Percentiles rank a stretch among this genome's conserved stretches.
Conservation (phyloP, 305 asterid genomes). For the Plantago coronopus region DNA sequence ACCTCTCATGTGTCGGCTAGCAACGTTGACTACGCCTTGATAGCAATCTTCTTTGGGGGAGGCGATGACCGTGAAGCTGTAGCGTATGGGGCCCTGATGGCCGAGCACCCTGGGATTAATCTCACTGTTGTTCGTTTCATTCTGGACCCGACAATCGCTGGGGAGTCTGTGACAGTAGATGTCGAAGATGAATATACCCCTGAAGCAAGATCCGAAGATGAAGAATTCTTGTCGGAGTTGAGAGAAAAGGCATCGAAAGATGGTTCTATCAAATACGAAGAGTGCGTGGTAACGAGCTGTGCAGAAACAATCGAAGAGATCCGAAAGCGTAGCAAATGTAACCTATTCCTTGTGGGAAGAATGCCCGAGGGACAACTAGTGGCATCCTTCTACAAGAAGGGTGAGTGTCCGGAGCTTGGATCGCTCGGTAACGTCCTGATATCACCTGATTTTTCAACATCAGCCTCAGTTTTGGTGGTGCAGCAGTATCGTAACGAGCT, state of each 20-base stretch:
- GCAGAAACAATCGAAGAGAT: slow-evolving; percentile 36
- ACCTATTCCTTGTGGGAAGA: slow-evolving; percentile 65
- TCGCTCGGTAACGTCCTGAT: slow-evolving; percentile 60
- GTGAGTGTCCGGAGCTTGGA: slow-evolving; percentile 81
- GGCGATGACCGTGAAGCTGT: slow-evolving; percentile 77
- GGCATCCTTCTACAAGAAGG: slow-evolving; percentile 37
- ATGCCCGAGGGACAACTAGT: slow-evolving; percentile 64
- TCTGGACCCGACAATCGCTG: slow-evolving; percentile 38
- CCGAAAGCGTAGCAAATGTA: slow-evolving; percentile 35
- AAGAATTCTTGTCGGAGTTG: slow-evolving; percentile 41
- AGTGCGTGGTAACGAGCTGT: slow-evolving; percentile 32
- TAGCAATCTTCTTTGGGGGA: slow-evolving; percentile 74
- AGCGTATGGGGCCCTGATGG: slow-evolving; percentile 69
- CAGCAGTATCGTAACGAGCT: slow-evolving; percentile 62
- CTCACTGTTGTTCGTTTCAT: slow-evolving; percentile 42
- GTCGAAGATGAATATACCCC: slow-evolving; percentile 23
- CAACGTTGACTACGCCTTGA: slow-evolving; percentile 53
- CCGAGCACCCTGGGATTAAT: slow-evolving; percentile 71
- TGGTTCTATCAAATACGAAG: slow-evolving; percentile 49
- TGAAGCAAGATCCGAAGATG: slow-evolving; percentile 39
- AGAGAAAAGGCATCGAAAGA: slow-evolving; percentile 31
- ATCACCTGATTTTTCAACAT: slow-evolving; percentile 40
- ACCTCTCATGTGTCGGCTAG: slow-evolving; percentile 66
- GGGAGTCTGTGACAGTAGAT: slow-evolving; percentile 30
- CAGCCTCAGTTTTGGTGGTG: slow-evolving; percentile 78